Evolutionary conservation across 192 early-diverging fungal genomes (phyloP), one percentile per base, ranked within the genome.

Genomic region (Chytriomyces sp.): DNA sequence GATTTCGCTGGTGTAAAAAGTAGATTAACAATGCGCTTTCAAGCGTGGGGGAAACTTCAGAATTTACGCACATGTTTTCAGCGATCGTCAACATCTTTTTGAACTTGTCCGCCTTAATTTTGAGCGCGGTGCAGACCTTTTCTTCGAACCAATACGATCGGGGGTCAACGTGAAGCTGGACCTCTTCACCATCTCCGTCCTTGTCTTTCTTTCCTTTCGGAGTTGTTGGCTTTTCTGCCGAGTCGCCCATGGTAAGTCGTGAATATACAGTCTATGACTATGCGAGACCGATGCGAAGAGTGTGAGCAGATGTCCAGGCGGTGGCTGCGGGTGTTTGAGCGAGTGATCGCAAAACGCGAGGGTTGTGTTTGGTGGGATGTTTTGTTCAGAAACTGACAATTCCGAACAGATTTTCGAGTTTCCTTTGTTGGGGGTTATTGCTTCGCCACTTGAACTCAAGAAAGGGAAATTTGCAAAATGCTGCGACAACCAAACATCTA

Each of bases 81-180:
- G 65, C 46, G 8, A 77, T 65, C 43, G 75, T 67, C 11, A 76
- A 72, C 81, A 89, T 79, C 79, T 90, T 90, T 69, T 90, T 90
- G 83, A 86, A 90, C 75, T 89, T 89, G 79, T 90, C 89, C 47
- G 24, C 75, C 81, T 90, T 90, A 64, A 90, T 76, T 65, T 89
- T 90, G 50, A 90, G 77, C 3, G 86, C 87, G 28, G 8, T 78
- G 76, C 82, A 82, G 28, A 90, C 86, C 44, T 72, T 79, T 6
- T 90, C 89, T 72, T 86, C 85, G 75, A 90, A 90, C 86, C 86
- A 90, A 59, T 72, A 72, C n/a, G 86, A 80, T n/a, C 89, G 72
- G 23, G 85, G 76, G 76, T 90, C 89, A 26, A 88, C 82, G 59
- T 75, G 83, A 24, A 87, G 72, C 16, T 63, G 72, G 13, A 80